Conservation (phyloP, 2,329 filamentous ascomycete species). For the Aspergillus ruber region DNA sequence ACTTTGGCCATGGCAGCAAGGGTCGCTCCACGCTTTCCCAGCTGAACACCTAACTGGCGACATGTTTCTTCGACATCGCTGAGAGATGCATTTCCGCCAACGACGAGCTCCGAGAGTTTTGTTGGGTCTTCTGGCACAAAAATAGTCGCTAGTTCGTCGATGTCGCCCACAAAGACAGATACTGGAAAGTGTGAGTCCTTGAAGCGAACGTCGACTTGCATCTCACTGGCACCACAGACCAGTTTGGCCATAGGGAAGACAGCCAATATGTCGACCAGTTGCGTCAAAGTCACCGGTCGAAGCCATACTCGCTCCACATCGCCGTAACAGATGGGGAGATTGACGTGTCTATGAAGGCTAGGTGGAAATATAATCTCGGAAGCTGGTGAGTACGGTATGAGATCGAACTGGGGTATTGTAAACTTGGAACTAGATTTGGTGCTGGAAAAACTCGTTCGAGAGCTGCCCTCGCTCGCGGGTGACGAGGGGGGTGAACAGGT, state of each 20-base stretch:
- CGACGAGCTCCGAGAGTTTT: too few relatives aligned
- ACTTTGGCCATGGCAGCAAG: constrained; percentile 77
- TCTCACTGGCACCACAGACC: constrained; percentile 83
- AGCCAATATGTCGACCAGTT: constrained; percentile 77
- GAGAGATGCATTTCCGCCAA: background rate
- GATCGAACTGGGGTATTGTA: constrained; percentile 40
- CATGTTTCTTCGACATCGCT: background rate
- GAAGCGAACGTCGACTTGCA: constrained; percentile 90
- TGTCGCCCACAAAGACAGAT: constrained; percentile 80
- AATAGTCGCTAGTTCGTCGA: constrained; percentile 61
- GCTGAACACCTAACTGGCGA: constrained; percentile 33
- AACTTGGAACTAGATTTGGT: too few relatives aligned
- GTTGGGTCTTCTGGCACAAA: too few relatives aligned
- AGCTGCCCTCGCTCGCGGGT: too few relatives aligned
- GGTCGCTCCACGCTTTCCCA: constrained; percentile 62
- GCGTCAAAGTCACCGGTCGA: constrained; percentile 68
- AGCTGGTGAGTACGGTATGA: constrained; percentile 80
- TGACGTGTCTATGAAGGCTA: constrained; percentile 66
- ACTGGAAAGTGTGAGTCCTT: constrained; percentile 76
- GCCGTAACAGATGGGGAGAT: constrained; percentile 70
- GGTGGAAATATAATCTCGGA: constrained; percentile 87
- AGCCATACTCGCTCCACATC: constrained; percentile 84
- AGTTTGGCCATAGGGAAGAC: constrained; percentile 74
- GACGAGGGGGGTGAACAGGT: too few relatives aligned
- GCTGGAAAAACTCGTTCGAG: too few relatives aligned